A percentile compares a stretch with the other conserved stretches of the same genome.
Evolutionary conservation across 1,284 basidiomycete species (phyloP).

Genomic region (Fomitopsis pinicola): DNA sequence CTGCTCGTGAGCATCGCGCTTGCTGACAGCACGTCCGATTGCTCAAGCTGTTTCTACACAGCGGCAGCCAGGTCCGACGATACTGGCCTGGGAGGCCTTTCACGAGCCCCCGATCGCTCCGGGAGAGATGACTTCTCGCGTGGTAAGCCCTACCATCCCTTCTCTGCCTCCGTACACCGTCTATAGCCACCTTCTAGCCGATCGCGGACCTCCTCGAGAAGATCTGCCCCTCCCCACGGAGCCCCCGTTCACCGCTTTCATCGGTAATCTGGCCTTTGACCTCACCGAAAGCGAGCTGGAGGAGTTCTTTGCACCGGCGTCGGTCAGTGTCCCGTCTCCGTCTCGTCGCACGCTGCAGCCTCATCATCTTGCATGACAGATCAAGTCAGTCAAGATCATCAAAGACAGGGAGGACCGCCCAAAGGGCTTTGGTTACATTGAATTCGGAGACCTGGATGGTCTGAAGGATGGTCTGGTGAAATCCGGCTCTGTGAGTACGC

Average conservation of each 20-base stretch:
- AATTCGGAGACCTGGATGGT: conserved; percentile 82
- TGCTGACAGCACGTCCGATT: conserved; percentile 5
- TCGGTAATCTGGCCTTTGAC: conserved; percentile 96
- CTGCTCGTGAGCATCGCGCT: conserved; percentile 66
- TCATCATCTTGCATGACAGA: conserved; percentile 33
- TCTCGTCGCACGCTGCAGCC: neutral
- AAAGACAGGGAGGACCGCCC: conserved; percentile 88
- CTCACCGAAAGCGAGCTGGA: conserved; percentile 82
- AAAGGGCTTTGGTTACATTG: conserved; percentile 98
- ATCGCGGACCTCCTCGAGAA: conserved; percentile 71
- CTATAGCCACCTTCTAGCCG: conserved; percentile 37
- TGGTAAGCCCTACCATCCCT: conserved; percentile 36
- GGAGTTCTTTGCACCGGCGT: conserved; percentile 68
- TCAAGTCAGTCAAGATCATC: conserved; percentile 89
- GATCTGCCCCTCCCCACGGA: conserved; percentile 93
- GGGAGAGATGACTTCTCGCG: conserved; percentile 60
- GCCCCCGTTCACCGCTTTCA: conserved; percentile 94
- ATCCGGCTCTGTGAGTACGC: conserved; percentile 52
- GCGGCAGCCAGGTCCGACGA: conserved; percentile 55
- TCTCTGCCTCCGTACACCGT: neutral
- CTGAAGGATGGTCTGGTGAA: conserved; percentile 80
- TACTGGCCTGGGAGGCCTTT: conserved; percentile 38
- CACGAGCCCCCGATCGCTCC: conserved; percentile 43
- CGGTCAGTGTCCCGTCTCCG: conserved; percentile 39
- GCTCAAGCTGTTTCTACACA: conserved; percentile 26